phyloP scores from a whole-genome alignment of 768 basidiomycete genomes.

The Krasilnikovozyma curviuscula region DNA sequence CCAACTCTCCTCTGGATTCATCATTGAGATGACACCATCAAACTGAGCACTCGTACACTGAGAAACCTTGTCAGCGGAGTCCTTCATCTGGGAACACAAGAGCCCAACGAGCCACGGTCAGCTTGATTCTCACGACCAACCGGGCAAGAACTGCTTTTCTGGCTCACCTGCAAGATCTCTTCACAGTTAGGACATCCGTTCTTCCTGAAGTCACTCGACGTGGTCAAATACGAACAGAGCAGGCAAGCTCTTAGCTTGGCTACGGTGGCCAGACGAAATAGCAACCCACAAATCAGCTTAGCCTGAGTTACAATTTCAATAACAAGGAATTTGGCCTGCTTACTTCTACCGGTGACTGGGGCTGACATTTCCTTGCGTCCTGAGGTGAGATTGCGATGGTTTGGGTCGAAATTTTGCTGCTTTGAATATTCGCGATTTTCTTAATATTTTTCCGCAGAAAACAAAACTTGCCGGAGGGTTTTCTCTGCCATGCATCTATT shows the following conservation, averaged over 20 bases:
- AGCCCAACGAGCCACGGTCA: neutral
- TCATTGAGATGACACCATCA: slow-evolving; percentile 75
- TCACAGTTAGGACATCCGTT: slow-evolving; percentile 94
- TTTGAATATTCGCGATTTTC: too few species aligned
- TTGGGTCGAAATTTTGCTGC: too few species aligned
- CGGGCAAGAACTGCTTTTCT: neutral
- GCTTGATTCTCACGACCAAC: neutral
- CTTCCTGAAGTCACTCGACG: slow-evolving; percentile 61
- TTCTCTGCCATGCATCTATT: too few species aligned
- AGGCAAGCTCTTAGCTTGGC: slow-evolving; percentile 65
- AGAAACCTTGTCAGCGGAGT: slow-evolving; percentile 58
- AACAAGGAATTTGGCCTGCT: too few species aligned
- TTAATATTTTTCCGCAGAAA: too few species aligned
- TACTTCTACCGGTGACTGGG: too few species aligned
- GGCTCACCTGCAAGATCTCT: slow-evolving; percentile 65
- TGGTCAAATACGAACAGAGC: slow-evolving; percentile 76
- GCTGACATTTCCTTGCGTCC: too few species aligned
- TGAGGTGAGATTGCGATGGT: too few species aligned
- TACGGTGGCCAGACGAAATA: too few species aligned
- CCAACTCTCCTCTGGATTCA: slow-evolving; percentile 77
- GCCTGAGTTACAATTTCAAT: too few species aligned
- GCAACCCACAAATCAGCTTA: too few species aligned
- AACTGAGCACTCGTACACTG: slow-evolving; percentile 81
- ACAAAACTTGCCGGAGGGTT: too few species aligned
- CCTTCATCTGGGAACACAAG: slow-evolving; percentile 50